Percentiles rank a stretch among this genome's conserved stretches.
phyloP scores from a whole-genome alignment of 1,139 yeast genomes.

The Arxiozyma slooffiae region DNA sequence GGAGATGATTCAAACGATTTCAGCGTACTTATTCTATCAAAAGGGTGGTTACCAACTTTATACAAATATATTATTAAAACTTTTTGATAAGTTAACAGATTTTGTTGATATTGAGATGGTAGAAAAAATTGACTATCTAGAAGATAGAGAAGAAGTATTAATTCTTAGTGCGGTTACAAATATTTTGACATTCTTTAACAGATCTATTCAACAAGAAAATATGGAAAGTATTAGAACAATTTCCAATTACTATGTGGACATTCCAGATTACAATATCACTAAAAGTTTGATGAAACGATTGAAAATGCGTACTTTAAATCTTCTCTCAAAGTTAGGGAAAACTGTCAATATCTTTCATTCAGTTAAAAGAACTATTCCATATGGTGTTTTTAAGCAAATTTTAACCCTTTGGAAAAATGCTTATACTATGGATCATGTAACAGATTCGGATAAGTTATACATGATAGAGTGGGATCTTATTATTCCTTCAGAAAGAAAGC shows the following conservation, averaged over 20 bases:
- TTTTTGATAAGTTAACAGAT: conserved; percentile 15
- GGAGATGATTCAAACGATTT: conserved; percentile 35
- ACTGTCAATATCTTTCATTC: conserved; percentile 15
- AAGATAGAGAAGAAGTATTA: conserved; percentile 34
- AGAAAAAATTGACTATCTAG: conserved; percentile 34
- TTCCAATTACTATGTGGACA: conserved; percentile 19
- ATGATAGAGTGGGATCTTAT: conserved; percentile 37
- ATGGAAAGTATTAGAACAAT: conserved; percentile 25
- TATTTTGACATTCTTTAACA: conserved; percentile 36
- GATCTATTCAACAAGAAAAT: conserved; percentile 29
- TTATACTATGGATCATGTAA: conserved; percentile 18
- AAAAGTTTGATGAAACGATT: conserved; percentile 18
- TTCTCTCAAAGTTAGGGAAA: conserved; percentile 17
- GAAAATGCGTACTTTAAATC: conserved; percentile 18
- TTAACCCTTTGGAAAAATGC: conserved; percentile 23
- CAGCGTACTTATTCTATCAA: conserved; percentile 41
- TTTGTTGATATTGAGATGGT: conserved; percentile 30
- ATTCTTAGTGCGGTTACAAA: conserved; percentile 37
- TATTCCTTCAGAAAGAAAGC: conserved; percentile 21
- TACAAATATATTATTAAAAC: conserved; percentile 14
- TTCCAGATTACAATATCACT: conserved; percentile 21
- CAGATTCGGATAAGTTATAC: conserved; percentile 31
- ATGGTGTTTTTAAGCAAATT: conserved; percentile 28
- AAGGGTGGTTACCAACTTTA: conserved; percentile 35
- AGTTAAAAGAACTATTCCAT: conserved; percentile 22